A percentile compares a stretch with the other conserved stretches of the same genome.
phyloP scores from a whole-genome alignment of 805 yeast species.

The Ogataea philodendri region DNA sequence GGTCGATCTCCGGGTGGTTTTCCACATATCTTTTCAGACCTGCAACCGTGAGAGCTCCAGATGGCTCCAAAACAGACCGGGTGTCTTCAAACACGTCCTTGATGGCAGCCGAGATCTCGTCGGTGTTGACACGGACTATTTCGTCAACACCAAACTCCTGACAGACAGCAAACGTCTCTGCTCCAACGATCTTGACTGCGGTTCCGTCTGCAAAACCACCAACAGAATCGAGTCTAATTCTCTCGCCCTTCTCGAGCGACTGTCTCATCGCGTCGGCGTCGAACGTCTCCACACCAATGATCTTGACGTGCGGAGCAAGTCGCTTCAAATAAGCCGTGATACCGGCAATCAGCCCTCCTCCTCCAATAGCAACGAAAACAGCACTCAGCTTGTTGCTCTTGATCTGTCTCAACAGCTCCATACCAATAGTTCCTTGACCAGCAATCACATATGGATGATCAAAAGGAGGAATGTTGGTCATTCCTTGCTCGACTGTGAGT shows the following conservation, averaged over 20 bases:
- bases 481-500: constrained; percentile 62
- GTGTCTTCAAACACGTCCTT: constrained; percentile 97
- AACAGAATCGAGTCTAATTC: constrained; percentile 62
- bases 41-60: constrained; percentile 96
- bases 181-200: constrained; percentile 87
- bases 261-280: constrained; percentile 93
- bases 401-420: constrained; percentile 88
- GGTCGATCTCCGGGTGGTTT: constrained; percentile 67
- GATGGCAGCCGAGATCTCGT: constrained; percentile 93
- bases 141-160: constrained; percentile 78
- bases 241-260: constrained; percentile 55
- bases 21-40: constrained; percentile 84
- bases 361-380: constrained; percentile 91
- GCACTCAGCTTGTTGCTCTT: constrained; percentile 76
- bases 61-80: constrained; percentile 89
- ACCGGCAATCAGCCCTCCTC: constrained; percentile 96
- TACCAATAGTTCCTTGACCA: constrained; percentile 97
- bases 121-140: constrained; percentile 79
- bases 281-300: constrained; percentile 92
- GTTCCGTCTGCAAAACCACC: constrained; percentile 99
- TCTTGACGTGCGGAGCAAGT: constrained; percentile 94
- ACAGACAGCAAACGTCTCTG: constrained; percentile 84
- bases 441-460: constrained; percentile 98
- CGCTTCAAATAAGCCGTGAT: constrained; percentile 86
- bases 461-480: constrained; percentile 95